phyloP scores from a whole-genome alignment of 2,329 filamentous ascomycete genomes.

The Beauveria medogensis region DNA sequence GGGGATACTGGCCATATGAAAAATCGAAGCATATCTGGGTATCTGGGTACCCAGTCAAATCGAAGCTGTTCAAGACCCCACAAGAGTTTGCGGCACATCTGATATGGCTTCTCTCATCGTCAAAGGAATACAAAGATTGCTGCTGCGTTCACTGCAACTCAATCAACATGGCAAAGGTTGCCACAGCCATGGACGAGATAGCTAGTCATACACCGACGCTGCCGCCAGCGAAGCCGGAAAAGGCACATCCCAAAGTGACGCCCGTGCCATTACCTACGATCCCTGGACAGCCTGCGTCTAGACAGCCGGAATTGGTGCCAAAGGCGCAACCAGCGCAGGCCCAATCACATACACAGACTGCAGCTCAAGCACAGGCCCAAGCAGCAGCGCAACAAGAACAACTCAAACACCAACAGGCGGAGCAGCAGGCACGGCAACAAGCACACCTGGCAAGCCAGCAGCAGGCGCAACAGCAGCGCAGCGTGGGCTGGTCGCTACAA shows the following conservation, averaged over 20 bases:
- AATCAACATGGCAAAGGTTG: conserved; percentile 19
- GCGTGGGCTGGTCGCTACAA: conserved; percentile 25
- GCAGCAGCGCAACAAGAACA: conserved; percentile 8
- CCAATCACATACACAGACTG: conserved; percentile 10
- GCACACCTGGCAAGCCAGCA: conserved; percentile 10
- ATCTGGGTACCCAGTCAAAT: conserved; percentile 40
- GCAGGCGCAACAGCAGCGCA: background rate
- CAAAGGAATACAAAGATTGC: conserved; percentile 40
- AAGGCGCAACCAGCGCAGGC: conserved; percentile 20
- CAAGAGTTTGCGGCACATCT: conserved; percentile 46
- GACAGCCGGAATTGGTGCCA: conserved; percentile 16
- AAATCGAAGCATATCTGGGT: conserved; percentile 42
- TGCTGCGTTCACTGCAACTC: conserved; percentile 42
- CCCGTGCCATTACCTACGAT: conserved; percentile 30
- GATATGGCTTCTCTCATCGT: conserved; percentile 42
- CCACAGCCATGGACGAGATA: conserved; percentile 20
- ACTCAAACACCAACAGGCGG: conserved; percentile 12
- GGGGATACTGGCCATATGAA: conserved; percentile 39
- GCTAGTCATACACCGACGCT: conserved; percentile 16
- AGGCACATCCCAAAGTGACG: conserved; percentile 24
- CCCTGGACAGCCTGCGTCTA: conserved; percentile 19
- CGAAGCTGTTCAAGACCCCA: conserved; percentile 42
- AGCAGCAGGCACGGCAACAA: conserved; percentile 16
- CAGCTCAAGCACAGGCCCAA: background rate
- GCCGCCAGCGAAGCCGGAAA: conserved; percentile 12